These are phyloP conservation scores for Pinus albicaulis DNA, from an alignment of 75 land plant species.

Conservation along the genomic window DNA sequence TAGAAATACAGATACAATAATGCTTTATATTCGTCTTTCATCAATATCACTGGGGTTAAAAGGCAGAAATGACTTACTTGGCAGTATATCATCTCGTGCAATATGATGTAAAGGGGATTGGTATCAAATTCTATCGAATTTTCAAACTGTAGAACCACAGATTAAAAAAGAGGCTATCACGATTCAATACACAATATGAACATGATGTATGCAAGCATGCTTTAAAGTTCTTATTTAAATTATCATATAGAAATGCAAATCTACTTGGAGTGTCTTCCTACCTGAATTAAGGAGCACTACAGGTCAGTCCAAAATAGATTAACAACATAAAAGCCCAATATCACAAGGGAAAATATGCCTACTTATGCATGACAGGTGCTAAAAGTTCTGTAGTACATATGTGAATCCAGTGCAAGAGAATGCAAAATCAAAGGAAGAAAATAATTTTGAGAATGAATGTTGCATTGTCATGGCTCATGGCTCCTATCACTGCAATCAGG, in stretches of 20 bases:
- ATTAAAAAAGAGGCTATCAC: background rate
- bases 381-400: background rate
- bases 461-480: background rate
- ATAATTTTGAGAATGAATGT: background rate
- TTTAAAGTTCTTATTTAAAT: background rate
- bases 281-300: background rate
- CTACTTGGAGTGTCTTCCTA: background rate
- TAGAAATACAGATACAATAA: background rate
- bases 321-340: background rate
- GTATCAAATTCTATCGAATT: conserved; percentile 68
- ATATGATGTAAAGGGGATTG: conserved; percentile 83
- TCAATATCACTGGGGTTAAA: background rate
- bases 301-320: background rate
- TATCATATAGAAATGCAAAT: background rate
- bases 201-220: background rate
- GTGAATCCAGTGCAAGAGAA: background rate
- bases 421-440: background rate
- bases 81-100: conserved; percentile 94
- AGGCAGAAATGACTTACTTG: conserved; percentile 43
- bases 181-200: background rate
- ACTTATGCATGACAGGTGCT: background rate
- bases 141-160: conserved; percentile 64
- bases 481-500: background rate
- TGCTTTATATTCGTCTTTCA: background rate
- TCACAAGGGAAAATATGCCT: background rate